Conservation (phyloP, 441 rosid genomes). For the Iberis amara region DNA sequence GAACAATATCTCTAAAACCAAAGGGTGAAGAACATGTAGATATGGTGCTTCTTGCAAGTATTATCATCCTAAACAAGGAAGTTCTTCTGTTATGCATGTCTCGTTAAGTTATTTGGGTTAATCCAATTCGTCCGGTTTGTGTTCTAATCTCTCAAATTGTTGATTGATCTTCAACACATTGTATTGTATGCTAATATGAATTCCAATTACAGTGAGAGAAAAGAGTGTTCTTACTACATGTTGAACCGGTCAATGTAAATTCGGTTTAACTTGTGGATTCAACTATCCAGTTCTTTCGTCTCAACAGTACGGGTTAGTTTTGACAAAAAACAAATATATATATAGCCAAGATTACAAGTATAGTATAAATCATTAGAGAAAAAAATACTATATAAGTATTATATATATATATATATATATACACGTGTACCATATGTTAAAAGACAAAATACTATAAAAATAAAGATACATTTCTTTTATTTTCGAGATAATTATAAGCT, state of each 20-base stretch:
- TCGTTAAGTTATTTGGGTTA: constrained; percentile 65
- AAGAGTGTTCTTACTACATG: constrained; percentile 77
- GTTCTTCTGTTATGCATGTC: constrained; percentile 39
- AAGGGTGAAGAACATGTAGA: constrained; percentile 80
- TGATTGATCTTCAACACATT: constrained; percentile 31
- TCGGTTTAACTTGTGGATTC: constrained; percentile 83
- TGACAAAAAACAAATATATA: no score
- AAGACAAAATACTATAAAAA: no score
- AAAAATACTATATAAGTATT: no score
- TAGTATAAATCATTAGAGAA: no score
- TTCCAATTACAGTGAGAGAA: constrained; percentile 41
- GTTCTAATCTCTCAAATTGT: constrained; percentile 11
- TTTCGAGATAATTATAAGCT: no score
- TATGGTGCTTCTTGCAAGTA: constrained; percentile 91
- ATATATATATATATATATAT: no score
- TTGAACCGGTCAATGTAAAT: constrained; percentile 93
- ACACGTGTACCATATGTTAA: no score
- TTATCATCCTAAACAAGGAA: constrained; percentile 84
- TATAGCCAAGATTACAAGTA: no score
- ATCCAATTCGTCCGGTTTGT: constrained; percentile 87
- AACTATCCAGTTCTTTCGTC: constrained; percentile 73
- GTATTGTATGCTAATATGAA: constrained; percentile 45
- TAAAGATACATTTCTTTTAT: no score
- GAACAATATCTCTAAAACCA: no score
- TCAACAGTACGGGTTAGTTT: constrained; percentile 69